Evolutionary conservation across 257 asterid species (phyloP).

Genomic region (Misopates orontium): DNA sequence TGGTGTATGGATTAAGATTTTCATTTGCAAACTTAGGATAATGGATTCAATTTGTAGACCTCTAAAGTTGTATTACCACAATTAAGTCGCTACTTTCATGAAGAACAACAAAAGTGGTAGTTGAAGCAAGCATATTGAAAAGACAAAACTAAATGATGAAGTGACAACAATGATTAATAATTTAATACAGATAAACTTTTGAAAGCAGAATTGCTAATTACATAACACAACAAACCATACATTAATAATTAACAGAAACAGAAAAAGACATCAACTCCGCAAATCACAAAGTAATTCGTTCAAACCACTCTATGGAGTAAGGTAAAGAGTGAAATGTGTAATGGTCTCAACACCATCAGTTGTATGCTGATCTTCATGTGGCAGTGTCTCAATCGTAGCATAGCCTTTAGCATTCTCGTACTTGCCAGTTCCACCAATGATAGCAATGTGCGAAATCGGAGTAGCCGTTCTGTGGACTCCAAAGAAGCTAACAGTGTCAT

Average conservation of each 20-base stretch:
- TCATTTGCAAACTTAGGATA: no score
- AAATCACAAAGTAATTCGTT: background rate
- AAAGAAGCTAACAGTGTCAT: slow-evolving; percentile 73
- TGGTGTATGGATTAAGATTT: no score
- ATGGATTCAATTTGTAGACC: no score
- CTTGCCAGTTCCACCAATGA: slow-evolving; percentile 78
- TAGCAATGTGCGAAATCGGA: slow-evolving; percentile 71
- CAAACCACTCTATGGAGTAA: slow-evolving; percentile 46
- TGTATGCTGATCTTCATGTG: slow-evolving; percentile 68
- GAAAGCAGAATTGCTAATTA: background rate
- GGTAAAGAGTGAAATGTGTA: slow-evolving; percentile 71
- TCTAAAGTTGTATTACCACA: no score
- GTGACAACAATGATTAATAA: no score
- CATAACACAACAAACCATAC: slow-evolving; percentile 9
- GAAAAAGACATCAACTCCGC: background rate
- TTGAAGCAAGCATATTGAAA: no score
- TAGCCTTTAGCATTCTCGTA: slow-evolving; percentile 75
- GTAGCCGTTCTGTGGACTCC: slow-evolving; percentile 89
- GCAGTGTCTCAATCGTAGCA: slow-evolving; percentile 80
- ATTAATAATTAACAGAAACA: background rate
- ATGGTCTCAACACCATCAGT: slow-evolving; percentile 86
- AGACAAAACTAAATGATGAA: no score
- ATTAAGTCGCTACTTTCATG: no score
- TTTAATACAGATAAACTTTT: background rate
- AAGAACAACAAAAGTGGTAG: no score